These are phyloP conservation scores for Coemansia sp. DNA, from an alignment of 192 early-diverging fungal species.

Conservation along the genomic window DNA sequence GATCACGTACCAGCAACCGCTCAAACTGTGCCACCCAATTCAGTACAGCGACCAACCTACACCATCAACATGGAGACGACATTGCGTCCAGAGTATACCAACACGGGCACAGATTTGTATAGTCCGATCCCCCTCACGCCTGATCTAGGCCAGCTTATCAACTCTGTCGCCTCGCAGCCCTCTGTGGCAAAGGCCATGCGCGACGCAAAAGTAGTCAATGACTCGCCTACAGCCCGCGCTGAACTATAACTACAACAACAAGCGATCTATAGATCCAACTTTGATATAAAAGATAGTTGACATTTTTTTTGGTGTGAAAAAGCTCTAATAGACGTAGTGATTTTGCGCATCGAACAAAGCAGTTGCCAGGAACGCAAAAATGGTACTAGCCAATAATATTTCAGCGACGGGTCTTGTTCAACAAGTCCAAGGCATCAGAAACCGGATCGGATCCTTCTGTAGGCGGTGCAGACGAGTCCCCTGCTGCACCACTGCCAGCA, in stretches of 20 bases:
- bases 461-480: not conserved
- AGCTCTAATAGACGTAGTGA: not conserved
- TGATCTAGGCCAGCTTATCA: constrained; percentile 34
- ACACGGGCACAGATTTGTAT: constrained; percentile 19
- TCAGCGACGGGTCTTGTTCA: constrained; percentile 22
- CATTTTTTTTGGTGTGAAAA: constrained; percentile 13
- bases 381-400: not conserved
- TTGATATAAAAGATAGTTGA: not conserved
- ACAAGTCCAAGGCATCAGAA: constrained; percentile 12
- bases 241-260: constrained; percentile 28
- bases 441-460: constrained; percentile 4
- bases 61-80: constrained; percentile 42
- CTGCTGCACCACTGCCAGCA: not conserved
- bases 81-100: constrained; percentile 33
- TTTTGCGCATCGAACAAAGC: not conserved
- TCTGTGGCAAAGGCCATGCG: constrained; percentile 39
- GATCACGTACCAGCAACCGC: constrained; percentile 4
- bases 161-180: constrained; percentile 42
- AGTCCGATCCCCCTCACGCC: constrained; percentile 49
- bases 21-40: not conserved
- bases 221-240: constrained; percentile 9
- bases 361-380: not conserved
- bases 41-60: constrained; percentile 12
- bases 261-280: not conserved
- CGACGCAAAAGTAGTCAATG: constrained; percentile 24